phyloP scores from a whole-genome alignment of 2,329 filamentous ascomycete species.

The Colletotrichum sp. region DNA sequence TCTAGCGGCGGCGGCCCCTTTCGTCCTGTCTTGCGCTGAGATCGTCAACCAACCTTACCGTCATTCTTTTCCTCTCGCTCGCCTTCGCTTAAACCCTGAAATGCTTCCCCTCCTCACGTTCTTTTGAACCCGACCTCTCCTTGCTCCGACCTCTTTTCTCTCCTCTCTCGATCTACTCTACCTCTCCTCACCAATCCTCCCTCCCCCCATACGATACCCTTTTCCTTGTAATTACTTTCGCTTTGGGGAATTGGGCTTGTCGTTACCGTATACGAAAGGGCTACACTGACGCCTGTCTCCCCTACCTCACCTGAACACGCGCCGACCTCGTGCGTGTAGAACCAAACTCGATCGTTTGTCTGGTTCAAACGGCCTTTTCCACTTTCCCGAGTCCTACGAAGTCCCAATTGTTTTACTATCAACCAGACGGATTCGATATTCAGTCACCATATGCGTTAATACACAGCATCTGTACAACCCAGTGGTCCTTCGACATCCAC shows the following conservation, averaged over 20 bases:
- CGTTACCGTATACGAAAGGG: neutral
- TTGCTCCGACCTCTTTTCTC: constrained; percentile 5
- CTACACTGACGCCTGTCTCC: neutral
- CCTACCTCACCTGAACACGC: neutral
- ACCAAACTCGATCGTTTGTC: constrained; percentile 5
- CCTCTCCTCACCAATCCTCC: neutral
- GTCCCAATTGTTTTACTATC: neutral
- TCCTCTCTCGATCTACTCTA: constrained; percentile 6
- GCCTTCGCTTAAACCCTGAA: constrained; percentile 20
- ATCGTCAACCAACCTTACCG: constrained; percentile 11
- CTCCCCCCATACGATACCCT: constrained; percentile 3
- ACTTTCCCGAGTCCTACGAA: neutral
- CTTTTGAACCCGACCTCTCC: constrained; percentile 18
- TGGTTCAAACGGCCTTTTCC: neutral
- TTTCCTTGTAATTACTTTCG: constrained; percentile 21
- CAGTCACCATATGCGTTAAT: constrained; percentile 7
- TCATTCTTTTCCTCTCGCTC: constrained; percentile 1
- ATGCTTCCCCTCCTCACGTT: constrained; percentile 20
- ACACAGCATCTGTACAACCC: neutral
- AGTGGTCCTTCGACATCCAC: neutral
- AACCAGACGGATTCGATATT: constrained; percentile 18
- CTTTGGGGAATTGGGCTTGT: constrained; percentile 8
- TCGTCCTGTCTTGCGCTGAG: constrained; percentile 10
- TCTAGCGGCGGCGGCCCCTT: constrained; percentile 13
- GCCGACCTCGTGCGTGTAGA: neutral